These are phyloP conservation scores for Flaveria linearis DNA, from an alignment of 129 eudicot species.

Conservation along the genomic window DNA sequence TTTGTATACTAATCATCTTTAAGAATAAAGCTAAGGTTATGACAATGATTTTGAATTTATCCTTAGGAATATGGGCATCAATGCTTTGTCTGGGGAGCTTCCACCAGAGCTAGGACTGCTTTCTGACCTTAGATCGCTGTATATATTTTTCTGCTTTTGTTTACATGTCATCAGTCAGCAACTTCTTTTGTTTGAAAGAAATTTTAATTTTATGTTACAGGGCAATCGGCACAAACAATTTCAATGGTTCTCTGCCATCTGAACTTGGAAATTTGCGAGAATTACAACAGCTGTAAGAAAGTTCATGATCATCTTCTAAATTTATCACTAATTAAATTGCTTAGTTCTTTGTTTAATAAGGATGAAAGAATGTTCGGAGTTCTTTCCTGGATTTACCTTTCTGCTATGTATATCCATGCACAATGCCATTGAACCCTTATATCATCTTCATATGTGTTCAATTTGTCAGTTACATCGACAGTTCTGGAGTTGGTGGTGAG, in stretches of 20 bases:
- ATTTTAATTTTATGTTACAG: constrained; percentile 38
- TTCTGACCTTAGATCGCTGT: constrained; percentile 46
- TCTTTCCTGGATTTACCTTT: not conserved
- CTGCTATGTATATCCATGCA: not conserved
- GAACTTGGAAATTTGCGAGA: constrained; percentile 57
- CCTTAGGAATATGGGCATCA: constrained; percentile 58
- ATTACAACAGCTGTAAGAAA: constrained; percentile 59
- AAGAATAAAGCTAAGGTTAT: constrained; percentile 9
- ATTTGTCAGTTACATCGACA: constrained; percentile 63
- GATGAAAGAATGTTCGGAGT: not conserved
- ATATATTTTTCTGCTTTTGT: not conserved
- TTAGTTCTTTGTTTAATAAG: not conserved
- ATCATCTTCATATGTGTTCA: constrained; percentile 12
- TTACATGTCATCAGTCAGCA: not conserved
- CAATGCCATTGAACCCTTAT: not conserved
- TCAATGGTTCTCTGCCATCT: constrained; percentile 70
- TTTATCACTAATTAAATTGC: not conserved
- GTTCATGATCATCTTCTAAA: not conserved
- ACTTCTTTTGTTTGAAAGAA: not conserved
- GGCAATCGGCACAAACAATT: constrained; percentile 55
- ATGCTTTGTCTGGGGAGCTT: constrained; percentile 71
- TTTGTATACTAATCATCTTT: not conserved
- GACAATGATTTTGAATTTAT: not conserved
- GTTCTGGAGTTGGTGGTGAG: constrained; percentile 72
- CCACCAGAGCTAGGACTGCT: constrained; percentile 70